These are phyloP conservation scores for Epicoccum nigrum DNA, from an alignment of 2,329 filamentous ascomycete species.

Conservation along the genomic window DNA sequence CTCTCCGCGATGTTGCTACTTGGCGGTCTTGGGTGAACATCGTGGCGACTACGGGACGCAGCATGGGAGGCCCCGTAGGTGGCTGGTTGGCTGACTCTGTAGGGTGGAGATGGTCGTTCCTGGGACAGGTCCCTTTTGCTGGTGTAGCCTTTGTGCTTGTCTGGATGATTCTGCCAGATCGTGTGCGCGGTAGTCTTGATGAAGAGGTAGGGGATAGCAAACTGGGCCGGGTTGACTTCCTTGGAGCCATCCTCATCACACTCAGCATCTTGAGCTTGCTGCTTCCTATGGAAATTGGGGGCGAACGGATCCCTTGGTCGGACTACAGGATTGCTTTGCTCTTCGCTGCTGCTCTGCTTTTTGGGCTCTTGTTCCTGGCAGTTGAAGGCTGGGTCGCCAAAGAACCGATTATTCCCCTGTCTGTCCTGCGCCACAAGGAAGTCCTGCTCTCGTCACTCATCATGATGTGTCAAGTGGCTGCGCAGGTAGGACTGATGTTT, in stretches of 20 bases:
- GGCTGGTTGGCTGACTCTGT: slow-evolving; percentile 67
- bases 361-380: slow-evolving; percentile 33
- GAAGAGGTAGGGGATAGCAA: slow-evolving; percentile 16
- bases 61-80: slow-evolving; percentile 62
- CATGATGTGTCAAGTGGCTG: slow-evolving; percentile 59
- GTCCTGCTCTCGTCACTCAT: slow-evolving; percentile 62
- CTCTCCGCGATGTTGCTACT: slow-evolving; percentile 55
- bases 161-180: slow-evolving; percentile 30
- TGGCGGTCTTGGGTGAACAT: slow-evolving; percentile 61
- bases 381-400: slow-evolving; percentile 53
- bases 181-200: neutral
- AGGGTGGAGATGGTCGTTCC: slow-evolving; percentile 71
- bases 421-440: slow-evolving; percentile 58
- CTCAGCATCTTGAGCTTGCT: slow-evolving; percentile 53
- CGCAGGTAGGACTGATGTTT: slow-evolving; percentile 69
- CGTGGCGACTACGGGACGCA: slow-evolving; percentile 56
- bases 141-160: slow-evolving; percentile 58
- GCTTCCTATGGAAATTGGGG: slow-evolving; percentile 57
- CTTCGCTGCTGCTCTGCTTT: slow-evolving; percentile 39
- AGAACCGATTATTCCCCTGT: slow-evolving; percentile 66
- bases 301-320: slow-evolving; percentile 50
- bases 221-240: slow-evolving; percentile 64
- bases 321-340: slow-evolving; percentile 42
- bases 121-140: slow-evolving; percentile 63
- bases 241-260: slow-evolving; percentile 58